Base-by-base conservation (phyloP, 2,329 filamentous ascomycete genomes). In the Alternaria atra region DNA sequence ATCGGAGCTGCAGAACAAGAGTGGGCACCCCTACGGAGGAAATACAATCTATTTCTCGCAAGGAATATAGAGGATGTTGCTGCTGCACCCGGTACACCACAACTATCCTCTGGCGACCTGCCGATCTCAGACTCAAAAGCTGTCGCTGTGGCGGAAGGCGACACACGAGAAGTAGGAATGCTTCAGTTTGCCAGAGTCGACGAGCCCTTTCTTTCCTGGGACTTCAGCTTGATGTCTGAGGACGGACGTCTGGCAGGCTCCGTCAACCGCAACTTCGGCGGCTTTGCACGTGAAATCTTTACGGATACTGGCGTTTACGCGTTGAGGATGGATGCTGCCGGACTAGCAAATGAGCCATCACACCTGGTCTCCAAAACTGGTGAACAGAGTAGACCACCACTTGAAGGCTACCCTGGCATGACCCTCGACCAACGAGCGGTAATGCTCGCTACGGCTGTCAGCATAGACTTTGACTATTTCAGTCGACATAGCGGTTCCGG, bases 391-490 rank as follows among this genome's bases (percentile, higher is more conserved):
- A 65, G 64, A 8, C 56, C 56, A 17, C 39, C 63, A 30, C 46
- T 64, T 20, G 67, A 73, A 15, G 48, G 73, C 2, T 64, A 69
- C 10, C 78, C 79, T 2, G 86, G 85, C 4, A 88, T 90, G 87
- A 89, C 87, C 2, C 81, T 90, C 3, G 88, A 90, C 68, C 87
- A 90, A 73, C 82, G 88, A 54, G 88, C 88, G 3, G 83, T 89
- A 27, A 89, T 90, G 87, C 81, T 90, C 8, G 87, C 88, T 9
- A 89, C 87, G 0, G 88, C 88, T 6, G 87, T 90, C 12, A 87
- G 82, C 57, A 83, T 90, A 47, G 88, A 90, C 69, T 90, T 89
- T 61, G 88, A 90, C 71, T 90, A 90, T 75, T 90, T 90, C 77
- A 89, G 86, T 59, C 81, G 87, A 2, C 86, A 89, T 63, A 87